Conservation (phyloP, 768 basidiomycete genomes). For the Pleurotus sapidus region DNA sequence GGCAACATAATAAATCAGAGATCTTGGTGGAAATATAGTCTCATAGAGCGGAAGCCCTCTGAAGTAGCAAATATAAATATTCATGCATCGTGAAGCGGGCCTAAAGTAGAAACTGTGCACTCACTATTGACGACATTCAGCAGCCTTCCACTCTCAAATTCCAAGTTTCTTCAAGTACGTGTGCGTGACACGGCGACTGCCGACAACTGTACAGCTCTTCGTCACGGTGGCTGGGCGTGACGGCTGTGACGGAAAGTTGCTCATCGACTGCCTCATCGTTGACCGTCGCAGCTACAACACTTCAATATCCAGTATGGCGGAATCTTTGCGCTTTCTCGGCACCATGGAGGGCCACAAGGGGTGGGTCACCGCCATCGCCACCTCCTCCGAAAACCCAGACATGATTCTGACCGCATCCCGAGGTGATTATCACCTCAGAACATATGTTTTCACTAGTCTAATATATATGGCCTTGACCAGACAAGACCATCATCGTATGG, state of each 20-base stretch:
- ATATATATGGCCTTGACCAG: slow-evolving; percentile 41
- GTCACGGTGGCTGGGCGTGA: slow-evolving; percentile 63
- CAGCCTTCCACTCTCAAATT: too few species aligned
- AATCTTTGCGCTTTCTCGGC: slow-evolving; percentile 89
- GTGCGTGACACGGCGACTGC: slow-evolving; percentile 21
- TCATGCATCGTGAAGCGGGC: slow-evolving; percentile 28
- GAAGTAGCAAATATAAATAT: slow-evolving; percentile 84
- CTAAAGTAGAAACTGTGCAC: too few species aligned
- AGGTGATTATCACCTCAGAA: slow-evolving; percentile 49
- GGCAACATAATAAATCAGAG: slow-evolving; percentile 42
- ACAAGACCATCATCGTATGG: slow-evolving; percentile 99
- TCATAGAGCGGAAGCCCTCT: slow-evolving; percentile 67
- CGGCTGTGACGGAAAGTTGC: slow-evolving; percentile 26
- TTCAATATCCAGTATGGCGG: slow-evolving; percentile 57
- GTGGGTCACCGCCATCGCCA: slow-evolving; percentile 99
- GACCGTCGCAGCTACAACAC: slow-evolving; percentile 27
- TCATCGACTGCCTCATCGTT: slow-evolving; percentile 26
- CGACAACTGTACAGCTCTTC: slow-evolving; percentile 52
- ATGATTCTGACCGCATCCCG: slow-evolving; percentile 98
- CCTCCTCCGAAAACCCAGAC: slow-evolving; percentile 97
- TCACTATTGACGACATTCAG: too few species aligned
- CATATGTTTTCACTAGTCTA: slow-evolving; percentile 12
- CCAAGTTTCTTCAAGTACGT: not conserved
- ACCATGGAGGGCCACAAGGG: slow-evolving; percentile 91
- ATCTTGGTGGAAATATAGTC: slow-evolving; percentile 74